phyloP scores from a whole-genome alignment of 805 yeast genomes.

The Ogataea methylovora region DNA sequence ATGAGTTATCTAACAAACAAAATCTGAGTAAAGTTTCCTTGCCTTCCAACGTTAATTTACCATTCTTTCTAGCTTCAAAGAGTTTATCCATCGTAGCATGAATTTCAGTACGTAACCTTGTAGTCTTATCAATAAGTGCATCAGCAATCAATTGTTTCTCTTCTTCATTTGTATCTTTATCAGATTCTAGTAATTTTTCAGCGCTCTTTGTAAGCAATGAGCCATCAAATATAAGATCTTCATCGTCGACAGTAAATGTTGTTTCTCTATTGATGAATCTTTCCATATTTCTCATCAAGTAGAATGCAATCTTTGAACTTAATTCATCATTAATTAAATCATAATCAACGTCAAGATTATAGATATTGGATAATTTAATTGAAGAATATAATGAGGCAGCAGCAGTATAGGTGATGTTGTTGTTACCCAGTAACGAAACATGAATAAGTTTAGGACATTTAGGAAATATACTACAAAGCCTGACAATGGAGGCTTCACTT shows the following conservation, averaged over 20 bases:
- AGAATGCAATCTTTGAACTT: conserved; percentile 46
- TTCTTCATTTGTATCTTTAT: conserved; percentile 21
- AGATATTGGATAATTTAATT: conserved; percentile 39
- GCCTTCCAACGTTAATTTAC: conserved; percentile 43
- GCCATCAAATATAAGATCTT: conserved; percentile 71
- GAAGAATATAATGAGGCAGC: conserved; percentile 45
- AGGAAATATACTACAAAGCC: conserved; percentile 40
- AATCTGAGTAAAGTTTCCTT: conserved; percentile 47
- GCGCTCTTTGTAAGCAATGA: conserved; percentile 68
- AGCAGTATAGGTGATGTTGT: conserved; percentile 33
- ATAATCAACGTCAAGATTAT: conserved; percentile 46
- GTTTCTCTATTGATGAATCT: conserved; percentile 27
- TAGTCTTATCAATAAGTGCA: conserved; percentile 44
- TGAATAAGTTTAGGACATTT: conserved; percentile 41
- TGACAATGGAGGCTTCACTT: conserved; percentile 37
- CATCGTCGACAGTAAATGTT: conserved; percentile 19
- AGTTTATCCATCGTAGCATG: conserved; percentile 44
- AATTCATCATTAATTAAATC: conserved; percentile 44
- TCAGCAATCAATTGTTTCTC: conserved; percentile 38
- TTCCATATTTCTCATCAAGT: conserved; percentile 52
- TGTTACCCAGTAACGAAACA: conserved; percentile 47
- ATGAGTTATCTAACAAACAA: conserved; percentile 46
- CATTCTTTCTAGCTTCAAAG: conserved; percentile 37
- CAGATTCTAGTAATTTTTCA: conserved; percentile 47
- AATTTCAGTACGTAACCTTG: conserved; percentile 40